These are phyloP conservation scores for Suillus alpinus DNA, from an alignment of 768 basidiomycete species.

Conservation along the genomic window DNA sequence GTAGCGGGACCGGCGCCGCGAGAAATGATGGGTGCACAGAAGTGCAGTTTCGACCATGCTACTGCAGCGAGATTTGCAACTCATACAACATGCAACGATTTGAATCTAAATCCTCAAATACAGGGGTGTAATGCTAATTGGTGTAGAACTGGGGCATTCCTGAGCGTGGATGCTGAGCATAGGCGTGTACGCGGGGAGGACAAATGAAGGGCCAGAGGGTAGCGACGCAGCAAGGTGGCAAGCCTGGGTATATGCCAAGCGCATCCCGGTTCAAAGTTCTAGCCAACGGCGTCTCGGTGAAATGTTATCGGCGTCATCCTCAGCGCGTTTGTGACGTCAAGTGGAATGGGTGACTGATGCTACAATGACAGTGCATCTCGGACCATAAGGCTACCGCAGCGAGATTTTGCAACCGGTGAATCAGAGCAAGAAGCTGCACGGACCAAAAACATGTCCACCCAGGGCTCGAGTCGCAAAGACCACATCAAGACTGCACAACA, in stretches of 20 bases:
- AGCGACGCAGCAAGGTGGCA: background rate
- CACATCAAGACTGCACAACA: background rate
- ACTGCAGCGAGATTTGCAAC: background rate
- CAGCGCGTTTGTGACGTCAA: background rate
- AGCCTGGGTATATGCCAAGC: background rate
- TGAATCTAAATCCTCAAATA: background rate
- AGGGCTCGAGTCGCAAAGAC: background rate
- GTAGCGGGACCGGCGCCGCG: background rate
- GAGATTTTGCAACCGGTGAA: background rate
- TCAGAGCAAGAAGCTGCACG: background rate
- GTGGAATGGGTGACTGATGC: background rate
- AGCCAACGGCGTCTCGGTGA: background rate
- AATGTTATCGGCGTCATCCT: background rate
- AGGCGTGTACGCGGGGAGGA: background rate
- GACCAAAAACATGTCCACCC: background rate
- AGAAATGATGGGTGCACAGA: background rate
- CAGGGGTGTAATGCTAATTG: background rate
- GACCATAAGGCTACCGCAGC: background rate
- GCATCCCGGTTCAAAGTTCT: background rate
- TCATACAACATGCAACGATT: background rate
- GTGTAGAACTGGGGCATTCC: background rate
- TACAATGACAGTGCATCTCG: background rate
- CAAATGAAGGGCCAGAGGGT: background rate
- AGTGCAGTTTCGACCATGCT: background rate
- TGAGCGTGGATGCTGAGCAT: background rate